Evolutionary conservation across 2,329 filamentous ascomycete genomes (phyloP), one percentile per base, ranked within the genome.

Genomic region (Sclerotinia subarctica): DNA sequence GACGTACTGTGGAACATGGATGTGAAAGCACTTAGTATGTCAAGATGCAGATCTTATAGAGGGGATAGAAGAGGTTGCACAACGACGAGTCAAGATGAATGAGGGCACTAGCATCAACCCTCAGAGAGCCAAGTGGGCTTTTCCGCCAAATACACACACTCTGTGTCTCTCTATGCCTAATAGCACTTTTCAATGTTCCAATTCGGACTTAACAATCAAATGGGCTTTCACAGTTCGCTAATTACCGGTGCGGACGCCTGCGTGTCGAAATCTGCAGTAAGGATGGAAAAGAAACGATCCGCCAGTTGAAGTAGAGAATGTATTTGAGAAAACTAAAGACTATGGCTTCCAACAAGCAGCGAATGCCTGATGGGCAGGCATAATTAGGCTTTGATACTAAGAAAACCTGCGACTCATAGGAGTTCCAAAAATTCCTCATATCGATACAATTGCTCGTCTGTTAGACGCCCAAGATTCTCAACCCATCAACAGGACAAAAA

Each of bases 401-500:
- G 29, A 29, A n/a, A 51, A 62, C 29, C 38, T 38, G 47, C n/a
- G 21, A 38, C 29, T 62, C 46, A 13, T 24, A 19, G 32, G 46
- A 62, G 46, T 35, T 51, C n/a, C 59, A 51, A 62, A 38, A 62
- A 24, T 26, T 3, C 17, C 26, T 11, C n/a, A 13, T 38, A 38
- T 63, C 15, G n/a, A 63, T 51, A 51, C 49, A 21, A 44, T 21
- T 32, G 17, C 8, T 26, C 4, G 44, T 32, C 46, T n/a, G 13
- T n/a, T 15, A 17, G 26, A 42, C 21, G 38, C 17, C 7, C 15
- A 15, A 6, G 10, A 52, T 13, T 10, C 46, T 59, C 29, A 67
- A n/a, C 24, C 46, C 56, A 54, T 63, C 56, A 62, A 32, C 26
- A 67, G 4, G 42, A 67, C 46, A 62, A 67, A 63, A 19, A 67